Evolutionary conservation across 2,329 filamentous ascomycete species (phyloP).

Genomic region (Coniella vitis): DNA sequence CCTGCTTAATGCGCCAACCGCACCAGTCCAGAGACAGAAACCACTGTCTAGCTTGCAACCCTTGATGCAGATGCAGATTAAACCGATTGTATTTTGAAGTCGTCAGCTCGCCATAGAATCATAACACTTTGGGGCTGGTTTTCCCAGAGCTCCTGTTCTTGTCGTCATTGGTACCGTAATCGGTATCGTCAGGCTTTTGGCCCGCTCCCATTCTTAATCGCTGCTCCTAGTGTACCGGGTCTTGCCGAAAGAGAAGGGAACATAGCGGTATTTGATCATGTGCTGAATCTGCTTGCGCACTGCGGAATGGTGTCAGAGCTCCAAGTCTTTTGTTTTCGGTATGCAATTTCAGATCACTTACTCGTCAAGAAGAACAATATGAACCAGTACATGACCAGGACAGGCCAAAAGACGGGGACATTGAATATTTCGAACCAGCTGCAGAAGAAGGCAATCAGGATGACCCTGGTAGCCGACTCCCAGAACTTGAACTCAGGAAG

Average conservation of each 20-base stretch:
- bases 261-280: conserved; percentile 99
- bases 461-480: conserved; percentile 87
- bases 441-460: conserved; percentile 77
- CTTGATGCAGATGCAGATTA: conserved; percentile 17
- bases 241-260: conserved; percentile 90
- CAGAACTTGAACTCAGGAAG: conserved; percentile 99
- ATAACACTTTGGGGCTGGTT: conserved; percentile 2
- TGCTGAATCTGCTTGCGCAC: conserved; percentile 99
- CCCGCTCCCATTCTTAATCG: conserved; percentile 25
- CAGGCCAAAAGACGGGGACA: conserved; percentile 97
- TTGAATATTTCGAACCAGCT: conserved; percentile 94
- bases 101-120: conserved; percentile 10
- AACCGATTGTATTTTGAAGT: conserved; percentile 9
- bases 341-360: conserved; percentile 41
- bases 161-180: neutral
- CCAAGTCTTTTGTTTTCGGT: neutral
- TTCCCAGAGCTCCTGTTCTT: conserved; percentile 3
- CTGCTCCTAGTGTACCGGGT: conserved; percentile 65
- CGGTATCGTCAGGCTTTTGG: neutral
- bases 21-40: conserved; percentile 3
- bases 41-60: conserved; percentile 3
- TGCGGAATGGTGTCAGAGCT: conserved; percentile 29
- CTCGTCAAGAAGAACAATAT: conserved; percentile 94
- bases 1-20: conserved; percentile 8
- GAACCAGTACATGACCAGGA: conserved; percentile 97